Conservation (phyloP, 2,329 filamentous ascomycete species). For the Drechslerella dactyloides region DNA sequence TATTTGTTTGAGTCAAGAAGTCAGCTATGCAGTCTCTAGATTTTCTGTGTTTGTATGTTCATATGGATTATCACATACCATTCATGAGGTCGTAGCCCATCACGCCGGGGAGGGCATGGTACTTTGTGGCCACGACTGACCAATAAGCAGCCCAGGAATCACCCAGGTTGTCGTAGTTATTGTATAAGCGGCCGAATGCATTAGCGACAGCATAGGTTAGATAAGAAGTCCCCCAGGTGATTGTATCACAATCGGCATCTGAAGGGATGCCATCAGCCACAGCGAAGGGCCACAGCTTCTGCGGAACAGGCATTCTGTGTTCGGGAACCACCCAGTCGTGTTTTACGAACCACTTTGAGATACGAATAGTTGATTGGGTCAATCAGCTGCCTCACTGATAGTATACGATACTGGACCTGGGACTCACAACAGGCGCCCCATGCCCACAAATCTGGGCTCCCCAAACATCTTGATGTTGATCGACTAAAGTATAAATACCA, state of each 20-base stretch:
- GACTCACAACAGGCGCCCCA: conserved; percentile 38
- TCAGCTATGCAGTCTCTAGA: neutral
- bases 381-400: neutral
- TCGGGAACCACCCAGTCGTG: conserved; percentile 35
- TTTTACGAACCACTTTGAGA: conserved; percentile 46
- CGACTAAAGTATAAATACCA: conserved; percentile 47
- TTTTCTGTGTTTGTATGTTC: no score
- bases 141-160: conserved; percentile 48
- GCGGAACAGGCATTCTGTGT: conserved; percentile 43
- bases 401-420: no score
- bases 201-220: conserved; percentile 44
- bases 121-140: conserved; percentile 39
- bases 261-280: conserved; percentile 35
- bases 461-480: conserved; percentile 50
- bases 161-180: conserved; percentile 46
- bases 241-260: conserved; percentile 39
- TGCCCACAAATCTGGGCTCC: conserved; percentile 43
- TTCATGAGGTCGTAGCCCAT: conserved; percentile 52
- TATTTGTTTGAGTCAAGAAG: neutral
- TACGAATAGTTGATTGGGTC: neutral
- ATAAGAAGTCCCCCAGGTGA: conserved; percentile 41
- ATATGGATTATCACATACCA: conserved; percentile 14
- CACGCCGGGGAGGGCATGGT: conserved; percentile 21
- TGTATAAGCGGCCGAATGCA: conserved; percentile 46
- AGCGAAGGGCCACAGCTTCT: conserved; percentile 22